These are phyloP conservation scores for Lecanoromycetidae sp. DNA, from an alignment of 2,329 filamentous ascomycete genomes.

Conservation along the genomic window DNA sequence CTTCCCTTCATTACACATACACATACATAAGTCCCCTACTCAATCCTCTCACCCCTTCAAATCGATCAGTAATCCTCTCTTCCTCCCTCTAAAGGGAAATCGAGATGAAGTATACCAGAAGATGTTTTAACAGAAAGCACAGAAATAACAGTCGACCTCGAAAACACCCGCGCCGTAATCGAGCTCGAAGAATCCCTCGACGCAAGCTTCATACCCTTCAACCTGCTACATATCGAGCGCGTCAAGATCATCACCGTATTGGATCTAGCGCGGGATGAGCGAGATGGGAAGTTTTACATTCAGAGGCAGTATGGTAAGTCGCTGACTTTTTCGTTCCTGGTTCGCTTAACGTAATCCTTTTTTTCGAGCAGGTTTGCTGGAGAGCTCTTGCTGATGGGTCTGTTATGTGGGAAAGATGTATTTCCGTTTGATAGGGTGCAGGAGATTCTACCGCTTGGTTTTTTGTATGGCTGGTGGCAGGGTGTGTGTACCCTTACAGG, in stretches of 20 bases:
- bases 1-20: no score
- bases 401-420: background rate
- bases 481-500: background rate
- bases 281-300: background rate
- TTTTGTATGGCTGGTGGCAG: conserved; percentile 4
- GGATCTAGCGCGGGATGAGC: background rate
- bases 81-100: background rate
- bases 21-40: background rate
- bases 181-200: background rate
- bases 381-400: background rate
- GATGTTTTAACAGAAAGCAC: no score
- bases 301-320: background rate
- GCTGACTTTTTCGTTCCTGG: no score
- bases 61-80: background rate
- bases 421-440: background rate
- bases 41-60: background rate
- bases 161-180: background rate
- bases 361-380: background rate
- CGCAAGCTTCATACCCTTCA: background rate
- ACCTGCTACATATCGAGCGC: background rate
- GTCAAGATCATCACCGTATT: background rate
- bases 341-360: background rate
- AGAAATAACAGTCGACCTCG: conserved; percentile 1
- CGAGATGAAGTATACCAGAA: background rate
- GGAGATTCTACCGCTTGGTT: background rate